Percentiles rank a stretch among this genome's conserved stretches.
Conservation (phyloP, 352 stramenopile species). For the Phytophthora palmivora region DNA sequence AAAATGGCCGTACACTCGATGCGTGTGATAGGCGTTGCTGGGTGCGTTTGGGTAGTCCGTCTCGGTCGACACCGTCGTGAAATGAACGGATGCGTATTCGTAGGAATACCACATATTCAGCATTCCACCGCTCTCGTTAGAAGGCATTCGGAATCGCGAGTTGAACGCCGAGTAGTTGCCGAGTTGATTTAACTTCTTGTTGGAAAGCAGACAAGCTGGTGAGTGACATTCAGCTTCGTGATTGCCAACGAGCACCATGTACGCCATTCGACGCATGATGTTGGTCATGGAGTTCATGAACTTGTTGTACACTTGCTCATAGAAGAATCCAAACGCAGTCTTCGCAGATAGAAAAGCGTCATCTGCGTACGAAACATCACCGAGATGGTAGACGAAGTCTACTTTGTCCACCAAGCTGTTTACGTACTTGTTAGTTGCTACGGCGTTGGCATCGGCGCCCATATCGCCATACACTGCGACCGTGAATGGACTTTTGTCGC, state of each 20-base stretch:
- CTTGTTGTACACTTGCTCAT: slow-evolving; percentile 63
- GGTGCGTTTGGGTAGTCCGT: slow-evolving; percentile 51
- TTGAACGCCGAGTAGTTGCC: slow-evolving; percentile 71
- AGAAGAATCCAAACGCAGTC: slow-evolving; percentile 38
- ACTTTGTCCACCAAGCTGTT: slow-evolving; percentile 25
- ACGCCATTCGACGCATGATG: slow-evolving; percentile 50
- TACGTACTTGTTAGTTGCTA: slow-evolving; percentile 46
- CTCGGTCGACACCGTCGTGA: slow-evolving; percentile 75
- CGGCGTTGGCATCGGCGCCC: slow-evolving; percentile 34
- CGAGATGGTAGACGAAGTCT: slow-evolving; percentile 45
- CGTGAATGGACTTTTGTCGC: slow-evolving; percentile 32
- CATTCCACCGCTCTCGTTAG: slow-evolving; percentile 37
- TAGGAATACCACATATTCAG: slow-evolving; percentile 59
- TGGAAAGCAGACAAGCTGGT: slow-evolving; percentile 39
- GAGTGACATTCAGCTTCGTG: slow-evolving; percentile 69
- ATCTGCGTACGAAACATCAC: slow-evolving; percentile 43
- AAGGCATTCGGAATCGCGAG: slow-evolving; percentile 47
- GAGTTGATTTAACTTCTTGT: slow-evolving; percentile 32
- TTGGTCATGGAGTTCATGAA: slow-evolving; percentile 69
- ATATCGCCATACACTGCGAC: slow-evolving; percentile 42
- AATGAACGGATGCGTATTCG: slow-evolving; percentile 61
- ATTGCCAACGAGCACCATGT: slow-evolving; percentile 78
- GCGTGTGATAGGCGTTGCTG: slow-evolving; percentile 44
- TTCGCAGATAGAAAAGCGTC: slow-evolving; percentile 37
- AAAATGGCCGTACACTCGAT: slow-evolving; percentile 42